These are phyloP conservation scores for Yueomyces sp. DNA, from an alignment of 805 yeast species.

Conservation along the genomic window DNA sequence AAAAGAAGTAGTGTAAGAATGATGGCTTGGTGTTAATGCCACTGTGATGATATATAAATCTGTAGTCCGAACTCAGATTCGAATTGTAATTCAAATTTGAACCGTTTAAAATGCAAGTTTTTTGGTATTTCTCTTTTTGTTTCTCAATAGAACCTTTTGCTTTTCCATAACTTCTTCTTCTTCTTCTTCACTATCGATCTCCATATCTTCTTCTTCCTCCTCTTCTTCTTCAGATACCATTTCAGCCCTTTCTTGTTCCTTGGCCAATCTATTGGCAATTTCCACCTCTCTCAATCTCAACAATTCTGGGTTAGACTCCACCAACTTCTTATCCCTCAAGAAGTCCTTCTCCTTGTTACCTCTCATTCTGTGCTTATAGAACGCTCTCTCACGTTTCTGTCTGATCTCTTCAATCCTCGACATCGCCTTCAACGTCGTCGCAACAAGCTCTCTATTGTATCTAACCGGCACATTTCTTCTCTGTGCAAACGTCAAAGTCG, in stretches of 20 bases:
- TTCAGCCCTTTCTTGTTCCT: slow-evolving; percentile 45
- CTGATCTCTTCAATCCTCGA: slow-evolving; percentile 91
- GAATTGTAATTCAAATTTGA: neutral
- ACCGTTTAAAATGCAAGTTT: slow-evolving; percentile 23
- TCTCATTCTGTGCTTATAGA: slow-evolving; percentile 98
- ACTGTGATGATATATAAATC: no score
- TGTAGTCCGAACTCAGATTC: no score
- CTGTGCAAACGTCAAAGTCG: slow-evolving; percentile 90
- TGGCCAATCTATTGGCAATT: slow-evolving; percentile 62
- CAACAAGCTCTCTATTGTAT: slow-evolving; percentile 91
- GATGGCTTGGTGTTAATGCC: no score
- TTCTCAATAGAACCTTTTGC: slow-evolving; percentile 48
- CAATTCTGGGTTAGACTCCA: slow-evolving; percentile 78
- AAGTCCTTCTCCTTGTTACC: slow-evolving; percentile 85
- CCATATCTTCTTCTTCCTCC: slow-evolving; percentile 33
- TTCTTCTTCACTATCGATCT: slow-evolving; percentile 34
- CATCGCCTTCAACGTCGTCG: slow-evolving; percentile 92
- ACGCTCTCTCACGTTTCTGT: slow-evolving; percentile 91
- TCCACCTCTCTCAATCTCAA: slow-evolving; percentile 90
- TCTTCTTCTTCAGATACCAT: slow-evolving; percentile 32
- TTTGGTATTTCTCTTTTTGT: slow-evolving; percentile 33
- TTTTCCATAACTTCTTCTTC: slow-evolving; percentile 38
- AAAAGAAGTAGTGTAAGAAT: no score
- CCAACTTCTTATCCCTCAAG: slow-evolving; percentile 76
- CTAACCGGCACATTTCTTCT: slow-evolving; percentile 97